These are phyloP conservation scores for Yarrowia galli DNA, from an alignment of 1,139 yeast species.

Conservation along the genomic window DNA sequence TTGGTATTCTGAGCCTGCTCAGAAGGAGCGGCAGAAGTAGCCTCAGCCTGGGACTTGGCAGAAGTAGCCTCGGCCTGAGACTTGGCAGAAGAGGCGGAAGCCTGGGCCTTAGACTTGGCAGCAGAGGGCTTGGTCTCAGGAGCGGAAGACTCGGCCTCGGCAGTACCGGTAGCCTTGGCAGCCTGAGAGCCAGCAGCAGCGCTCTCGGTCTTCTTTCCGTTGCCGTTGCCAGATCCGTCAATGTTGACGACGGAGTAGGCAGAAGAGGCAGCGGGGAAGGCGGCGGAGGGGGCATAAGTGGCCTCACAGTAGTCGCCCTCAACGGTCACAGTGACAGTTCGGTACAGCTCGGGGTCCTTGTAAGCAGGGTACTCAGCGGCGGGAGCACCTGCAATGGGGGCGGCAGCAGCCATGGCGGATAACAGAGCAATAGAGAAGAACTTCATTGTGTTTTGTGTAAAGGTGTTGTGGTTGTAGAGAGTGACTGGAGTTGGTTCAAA, in stretches of 20 bases:
- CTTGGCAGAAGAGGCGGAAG: conserved; percentile 7
- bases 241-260: conserved; percentile 45
- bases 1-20: not conserved
- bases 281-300: conserved; percentile 40
- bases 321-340: conserved; percentile 45
- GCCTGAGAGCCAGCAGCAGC: not conserved
- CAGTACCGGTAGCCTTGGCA: not conserved
- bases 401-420: conserved; percentile 37
- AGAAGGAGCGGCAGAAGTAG: conserved; percentile 13
- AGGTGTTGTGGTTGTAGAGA: no score
- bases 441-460: conserved; percentile 6
- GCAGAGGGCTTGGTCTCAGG: not conserved
- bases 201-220: conserved; percentile 36
- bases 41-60: not conserved
- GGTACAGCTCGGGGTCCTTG: conserved; percentile 37
- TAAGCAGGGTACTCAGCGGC: conserved; percentile 41
- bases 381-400: conserved; percentile 19
- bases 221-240: conserved; percentile 41
- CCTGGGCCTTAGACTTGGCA: conserved; percentile 27
- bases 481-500: not conserved
- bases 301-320: conserved; percentile 42
- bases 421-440: conserved; percentile 35
- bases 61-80: conserved; percentile 4
- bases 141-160: not conserved
- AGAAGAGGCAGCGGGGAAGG: conserved; percentile 42